A percentile compares a stretch with the other conserved stretches of the same genome.
These are phyloP conservation scores for Lipomyces starkeyi DNA, from an alignment of 805 yeast genomes.

Conservation along the genomic window DNA sequence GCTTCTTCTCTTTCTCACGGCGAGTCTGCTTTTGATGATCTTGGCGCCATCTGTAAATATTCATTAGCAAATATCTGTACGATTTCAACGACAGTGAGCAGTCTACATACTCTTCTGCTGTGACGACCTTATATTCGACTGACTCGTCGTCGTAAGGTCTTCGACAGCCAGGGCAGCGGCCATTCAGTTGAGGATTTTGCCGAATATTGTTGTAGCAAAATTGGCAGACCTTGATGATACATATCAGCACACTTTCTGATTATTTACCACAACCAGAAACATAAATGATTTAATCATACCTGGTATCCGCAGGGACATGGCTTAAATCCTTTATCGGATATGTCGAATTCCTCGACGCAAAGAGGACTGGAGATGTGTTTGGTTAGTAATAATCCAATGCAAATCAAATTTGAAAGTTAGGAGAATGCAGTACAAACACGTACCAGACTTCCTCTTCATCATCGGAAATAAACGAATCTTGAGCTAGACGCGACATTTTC, in stretches of 20 bases:
- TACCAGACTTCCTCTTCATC: conserved; percentile 79
- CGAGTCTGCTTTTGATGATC: conserved; percentile 82
- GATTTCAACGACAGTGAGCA: background rate
- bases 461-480: conserved; percentile 57
- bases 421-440: conserved; percentile 40
- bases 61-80: background rate
- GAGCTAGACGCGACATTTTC: conserved; percentile 36
- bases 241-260: background rate
- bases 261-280: background rate
- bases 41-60: conserved; percentile 55
- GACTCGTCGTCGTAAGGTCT: conserved; percentile 90
- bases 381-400: conserved; percentile 33
- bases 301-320: conserved; percentile 99
- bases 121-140: conserved; percentile 82
- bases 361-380: conserved; percentile 65
- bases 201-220: conserved; percentile 97
- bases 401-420: background rate
- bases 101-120: conserved; percentile 70
- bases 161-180: conserved; percentile 97
- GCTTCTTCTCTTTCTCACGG: conserved; percentile 74
- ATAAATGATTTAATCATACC: conserved; percentile 13
- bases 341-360: conserved; percentile 97
- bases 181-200: conserved; percentile 92
- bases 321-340: conserved; percentile 91
- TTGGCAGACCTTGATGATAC: conserved; percentile 80